Conservation (phyloP, 2,329 filamentous ascomycete species). For the Microdochium nivale region DNA sequence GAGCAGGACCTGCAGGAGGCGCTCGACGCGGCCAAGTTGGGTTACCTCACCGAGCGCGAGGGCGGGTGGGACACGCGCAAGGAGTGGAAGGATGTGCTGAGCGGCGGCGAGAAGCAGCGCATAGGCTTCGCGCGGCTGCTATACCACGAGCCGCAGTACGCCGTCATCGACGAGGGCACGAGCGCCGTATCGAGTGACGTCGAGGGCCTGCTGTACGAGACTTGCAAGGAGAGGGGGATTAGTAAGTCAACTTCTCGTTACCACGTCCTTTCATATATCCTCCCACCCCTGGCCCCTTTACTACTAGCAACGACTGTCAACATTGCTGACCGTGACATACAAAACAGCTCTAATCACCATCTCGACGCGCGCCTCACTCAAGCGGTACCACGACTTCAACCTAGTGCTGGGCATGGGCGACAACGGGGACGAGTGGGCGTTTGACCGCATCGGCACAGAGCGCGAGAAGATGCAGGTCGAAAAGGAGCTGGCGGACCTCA, state of each 20-base stretch:
- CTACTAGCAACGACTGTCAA: background rate
- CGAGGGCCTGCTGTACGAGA: slow-evolving; percentile 87
- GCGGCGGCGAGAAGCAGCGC: slow-evolving; percentile 92
- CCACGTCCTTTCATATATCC: too few relatives aligned
- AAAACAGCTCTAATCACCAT: slow-evolving; percentile 80
- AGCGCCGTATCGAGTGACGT: slow-evolving; percentile 92
- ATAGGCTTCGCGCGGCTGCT: slow-evolving; percentile 84
- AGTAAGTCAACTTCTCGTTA: slow-evolving; percentile 49
- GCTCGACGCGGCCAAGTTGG: slow-evolving; percentile 75
- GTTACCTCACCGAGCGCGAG: slow-evolving; percentile 84
- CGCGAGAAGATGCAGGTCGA: slow-evolving; percentile 90
- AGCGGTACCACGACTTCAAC: slow-evolving; percentile 92
- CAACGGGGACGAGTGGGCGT: slow-evolving; percentile 79
- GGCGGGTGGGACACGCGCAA: slow-evolving; percentile 95
- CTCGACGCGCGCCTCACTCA: slow-evolving; percentile 85
- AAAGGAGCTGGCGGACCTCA: slow-evolving; percentile 78
- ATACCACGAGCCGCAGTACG: slow-evolving; percentile 92
- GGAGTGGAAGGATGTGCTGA: slow-evolving; percentile 98
- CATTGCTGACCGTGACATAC: slow-evolving; percentile 7
- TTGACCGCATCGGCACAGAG: slow-evolving; percentile 88
- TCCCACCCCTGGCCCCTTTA: background rate
- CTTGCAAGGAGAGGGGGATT: slow-evolving; percentile 85
- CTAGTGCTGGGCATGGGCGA: slow-evolving; percentile 76
- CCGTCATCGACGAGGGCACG: slow-evolving; percentile 91
- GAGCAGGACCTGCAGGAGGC: slow-evolving; percentile 72